These are phyloP conservation scores for Pleurotus giganteus DNA, from an alignment of 768 basidiomycete genomes.

Conservation along the genomic window DNA sequence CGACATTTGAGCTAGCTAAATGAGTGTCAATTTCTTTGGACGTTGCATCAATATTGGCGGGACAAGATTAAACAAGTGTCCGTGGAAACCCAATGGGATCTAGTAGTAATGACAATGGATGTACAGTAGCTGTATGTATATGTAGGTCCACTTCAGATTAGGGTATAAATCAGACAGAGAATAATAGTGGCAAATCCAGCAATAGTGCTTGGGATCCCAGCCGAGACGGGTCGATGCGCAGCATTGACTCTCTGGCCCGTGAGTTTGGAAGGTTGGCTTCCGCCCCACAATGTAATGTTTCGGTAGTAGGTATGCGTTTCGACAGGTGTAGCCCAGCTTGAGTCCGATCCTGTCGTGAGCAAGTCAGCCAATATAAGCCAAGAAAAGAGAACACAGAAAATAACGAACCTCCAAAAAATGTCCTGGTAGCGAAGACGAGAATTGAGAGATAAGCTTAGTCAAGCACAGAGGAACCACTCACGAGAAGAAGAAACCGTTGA, in stretches of 20 bases:
- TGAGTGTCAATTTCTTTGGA: no score
- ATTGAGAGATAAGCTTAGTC: neutral
- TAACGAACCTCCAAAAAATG: constrained; percentile 76
- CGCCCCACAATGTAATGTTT: constrained; percentile 66
- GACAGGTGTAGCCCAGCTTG: constrained; percentile 67
- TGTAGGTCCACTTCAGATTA: neutral
- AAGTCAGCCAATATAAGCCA: constrained; percentile 12
- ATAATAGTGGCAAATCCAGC: neutral
- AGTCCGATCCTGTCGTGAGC: constrained; percentile 50
- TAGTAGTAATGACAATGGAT: neutral
- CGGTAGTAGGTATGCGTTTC: constrained; percentile 75
- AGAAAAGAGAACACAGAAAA: neutral
- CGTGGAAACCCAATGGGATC: neutral
- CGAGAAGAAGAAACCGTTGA: constrained; percentile 81
- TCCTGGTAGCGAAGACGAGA: constrained; percentile 35
- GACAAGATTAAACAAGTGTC: no score
- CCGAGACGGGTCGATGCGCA: neutral
- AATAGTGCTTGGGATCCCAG: neutral
- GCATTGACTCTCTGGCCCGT: constrained; percentile 11
- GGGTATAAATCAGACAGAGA: neutral
- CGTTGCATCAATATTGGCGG: no score
- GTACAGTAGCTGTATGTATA: neutral
- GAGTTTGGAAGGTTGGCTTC: constrained; percentile 47
- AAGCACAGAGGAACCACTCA: constrained; percentile 29
- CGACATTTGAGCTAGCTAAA: neutral